Base-by-base conservation (phyloP, 1,284 basidiomycete genomes). In the Apiotrichum sp. region DNA sequence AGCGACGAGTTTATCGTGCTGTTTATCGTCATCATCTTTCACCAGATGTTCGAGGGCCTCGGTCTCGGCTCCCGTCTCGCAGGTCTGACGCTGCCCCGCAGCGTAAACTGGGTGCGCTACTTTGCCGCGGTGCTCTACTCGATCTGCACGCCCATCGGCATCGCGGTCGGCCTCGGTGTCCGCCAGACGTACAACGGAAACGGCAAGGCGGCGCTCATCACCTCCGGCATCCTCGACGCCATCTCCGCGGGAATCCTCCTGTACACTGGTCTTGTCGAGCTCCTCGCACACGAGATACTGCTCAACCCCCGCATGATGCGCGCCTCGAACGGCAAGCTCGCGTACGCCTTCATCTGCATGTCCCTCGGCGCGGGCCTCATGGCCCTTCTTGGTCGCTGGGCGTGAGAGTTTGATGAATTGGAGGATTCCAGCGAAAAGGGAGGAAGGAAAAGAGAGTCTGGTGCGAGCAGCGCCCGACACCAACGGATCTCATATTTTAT, bases 31-130 rank as follows among this genome's bases (percentile, higher is more conserved):
- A 78, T 98, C 62, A 79, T 95, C 69, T 97, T 93, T 77, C 90
- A 93, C 70, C 89, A 91, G 87, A 87, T 83, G 53, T 95, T 95
- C 66, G 92, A 96, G 72, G 92, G 91, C 32, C 82, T 95, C 49
- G 93, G 89, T 76, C 79, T 97, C 32, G 92, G 92, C 29, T 85
- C 90, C 0, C 86, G 90, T 43, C 63, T 72, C 11, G 88, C 92
- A 1, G 84, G 80, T 68, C 80, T 96, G 67, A 73, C 78, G 13
- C 78, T 97, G 0, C 84, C 89, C 0, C 53, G 67, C 1, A 70
- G 75, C 47, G 85, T 85, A 67, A 78, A 73, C 54, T 87, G 80
- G 77, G 75, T 88, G 0, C 86, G 89, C 5, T 78, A 84, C 57
- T 65, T 78, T 16, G 89, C 82, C 8, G 89, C 84, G 3, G 8